A percentile compares a stretch with the other conserved stretches of the same genome.
Evolutionary conservation across 176 grass and related monocot genomes (phyloP).

Genomic region (Carex myosuroides): DNA sequence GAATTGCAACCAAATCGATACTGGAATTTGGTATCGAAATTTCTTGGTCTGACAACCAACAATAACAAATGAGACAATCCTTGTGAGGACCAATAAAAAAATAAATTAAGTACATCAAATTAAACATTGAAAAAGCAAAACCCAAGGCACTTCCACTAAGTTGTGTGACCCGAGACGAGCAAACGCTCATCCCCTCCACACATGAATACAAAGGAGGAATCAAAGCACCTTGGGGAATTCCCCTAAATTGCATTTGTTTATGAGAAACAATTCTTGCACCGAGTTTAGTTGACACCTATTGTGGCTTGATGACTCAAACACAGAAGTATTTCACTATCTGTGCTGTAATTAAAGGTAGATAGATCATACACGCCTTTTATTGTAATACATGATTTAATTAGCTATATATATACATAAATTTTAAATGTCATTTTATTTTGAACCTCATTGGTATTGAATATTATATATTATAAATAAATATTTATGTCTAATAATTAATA

Average conservation of each 20-base stretch:
- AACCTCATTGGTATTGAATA: not conserved
- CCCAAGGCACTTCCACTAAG: constrained; percentile 19
- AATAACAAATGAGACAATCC: constrained; percentile 10
- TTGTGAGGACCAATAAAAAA: not conserved
- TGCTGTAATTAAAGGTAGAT: too few species aligned
- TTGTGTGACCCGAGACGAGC: constrained; percentile 24
- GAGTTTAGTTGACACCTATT: not conserved
- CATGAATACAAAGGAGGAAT: constrained; percentile 80
- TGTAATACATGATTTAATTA: too few species aligned
- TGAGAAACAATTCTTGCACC: not conserved
- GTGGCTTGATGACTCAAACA: not conserved
- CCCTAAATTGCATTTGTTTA: constrained; percentile 17
- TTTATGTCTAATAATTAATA: not conserved
- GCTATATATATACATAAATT: too few species aligned
- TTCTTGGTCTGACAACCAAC: not conserved
- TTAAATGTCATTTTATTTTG: too few species aligned
- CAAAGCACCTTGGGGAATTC: constrained; percentile 31
- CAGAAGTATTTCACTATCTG: not conserved
- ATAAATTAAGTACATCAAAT: constrained; percentile 10
- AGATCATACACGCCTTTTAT: too few species aligned
- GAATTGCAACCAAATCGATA: not conserved
- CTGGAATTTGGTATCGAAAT: not conserved
- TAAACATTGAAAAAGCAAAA: constrained; percentile 16
- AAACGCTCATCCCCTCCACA: constrained; percentile 30
- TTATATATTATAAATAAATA: not conserved